phyloP scores from a whole-genome alignment of 345 rosid genomes.

The Viola odorata region DNA sequence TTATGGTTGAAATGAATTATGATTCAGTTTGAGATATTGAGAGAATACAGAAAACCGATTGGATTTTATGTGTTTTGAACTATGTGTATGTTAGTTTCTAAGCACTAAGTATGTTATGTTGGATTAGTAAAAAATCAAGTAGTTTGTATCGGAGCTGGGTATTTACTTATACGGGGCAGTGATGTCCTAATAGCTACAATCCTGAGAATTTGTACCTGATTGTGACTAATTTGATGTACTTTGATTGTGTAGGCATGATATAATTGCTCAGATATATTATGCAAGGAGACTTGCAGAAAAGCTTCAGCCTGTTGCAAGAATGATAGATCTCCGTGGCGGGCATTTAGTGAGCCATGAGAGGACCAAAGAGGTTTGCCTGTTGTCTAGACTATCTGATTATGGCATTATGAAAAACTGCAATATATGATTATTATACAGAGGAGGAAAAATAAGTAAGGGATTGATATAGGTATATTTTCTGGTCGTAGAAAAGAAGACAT shows the following conservation, averaged over 20 bases:
- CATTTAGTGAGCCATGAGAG: slow-evolving; percentile 96
- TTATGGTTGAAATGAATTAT: no score
- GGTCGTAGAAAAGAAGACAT: not conserved
- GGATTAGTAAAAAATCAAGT: no score
- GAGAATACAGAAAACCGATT: no score
- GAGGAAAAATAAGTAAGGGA: not conserved
- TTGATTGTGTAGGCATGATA: slow-evolving; percentile 58
- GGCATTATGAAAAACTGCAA: not conserved
- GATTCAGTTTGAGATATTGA: no score
- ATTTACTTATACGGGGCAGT: not conserved
- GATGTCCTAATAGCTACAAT: not conserved
- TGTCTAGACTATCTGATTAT: not conserved
- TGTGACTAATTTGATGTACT: slow-evolving; percentile 15
- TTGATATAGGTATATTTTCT: not conserved
- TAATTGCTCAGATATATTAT: slow-evolving; percentile 82
- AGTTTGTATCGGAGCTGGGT: not conserved
- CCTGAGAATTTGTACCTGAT: slow-evolving; percentile 9
- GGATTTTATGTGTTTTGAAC: no score
- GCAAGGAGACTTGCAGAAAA: slow-evolving; percentile 82
- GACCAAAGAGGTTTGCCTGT: slow-evolving; percentile 58
- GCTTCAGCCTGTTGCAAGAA: slow-evolving; percentile 74
- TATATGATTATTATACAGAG: not conserved
- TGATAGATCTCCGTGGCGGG: slow-evolving; percentile 95
- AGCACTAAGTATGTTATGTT: no score
- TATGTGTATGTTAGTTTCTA: no score